Evolutionary conservation across 2,329 filamentous ascomycete species (phyloP).

Genomic region (Lachnellula occidentalis): DNA sequence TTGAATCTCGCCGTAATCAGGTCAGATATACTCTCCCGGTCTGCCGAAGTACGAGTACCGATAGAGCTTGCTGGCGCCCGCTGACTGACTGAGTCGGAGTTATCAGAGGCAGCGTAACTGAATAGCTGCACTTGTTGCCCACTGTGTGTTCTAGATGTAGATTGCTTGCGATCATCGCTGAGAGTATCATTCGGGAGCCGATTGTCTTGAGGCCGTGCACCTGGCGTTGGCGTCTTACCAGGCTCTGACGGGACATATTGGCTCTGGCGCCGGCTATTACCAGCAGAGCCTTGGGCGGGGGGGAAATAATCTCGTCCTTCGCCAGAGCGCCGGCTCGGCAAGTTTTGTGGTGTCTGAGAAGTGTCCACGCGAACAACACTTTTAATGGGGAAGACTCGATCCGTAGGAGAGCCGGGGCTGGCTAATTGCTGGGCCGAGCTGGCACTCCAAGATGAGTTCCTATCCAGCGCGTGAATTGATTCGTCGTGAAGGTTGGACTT

Average conservation of each 20-base stretch:
- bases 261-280: neutral
- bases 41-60: neutral
- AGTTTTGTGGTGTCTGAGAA: slow-evolving; percentile 19
- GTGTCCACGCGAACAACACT: slow-evolving; percentile 27
- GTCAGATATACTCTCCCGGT: slow-evolving; percentile 12
- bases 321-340: slow-evolving; percentile 10
- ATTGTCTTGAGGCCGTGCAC: neutral
- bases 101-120: slow-evolving; percentile 24
- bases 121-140: slow-evolving; percentile 23
- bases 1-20: slow-evolving; percentile 70
- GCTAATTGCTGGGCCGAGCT: slow-evolving; percentile 17
- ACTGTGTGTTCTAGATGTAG: slow-evolving; percentile 8
- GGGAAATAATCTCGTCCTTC: slow-evolving; percentile 22
- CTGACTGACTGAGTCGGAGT: slow-evolving; percentile 9
- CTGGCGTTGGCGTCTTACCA: neutral
- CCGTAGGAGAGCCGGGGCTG: slow-evolving; percentile 13
- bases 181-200: neutral
- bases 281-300: neutral
- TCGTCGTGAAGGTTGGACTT: neutral
- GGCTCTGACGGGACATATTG: slow-evolving; percentile 3
- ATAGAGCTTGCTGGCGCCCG: neutral
- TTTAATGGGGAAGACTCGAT: slow-evolving; percentile 27
- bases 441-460: slow-evolving; percentile 13
- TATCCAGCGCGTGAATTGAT: neutral
- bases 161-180: slow-evolving; percentile 9